Evolutionary conservation across 305 asterid species (phyloP), one percentile per base, ranked within the genome.

Genomic region (Petunia hybrid): DNA sequence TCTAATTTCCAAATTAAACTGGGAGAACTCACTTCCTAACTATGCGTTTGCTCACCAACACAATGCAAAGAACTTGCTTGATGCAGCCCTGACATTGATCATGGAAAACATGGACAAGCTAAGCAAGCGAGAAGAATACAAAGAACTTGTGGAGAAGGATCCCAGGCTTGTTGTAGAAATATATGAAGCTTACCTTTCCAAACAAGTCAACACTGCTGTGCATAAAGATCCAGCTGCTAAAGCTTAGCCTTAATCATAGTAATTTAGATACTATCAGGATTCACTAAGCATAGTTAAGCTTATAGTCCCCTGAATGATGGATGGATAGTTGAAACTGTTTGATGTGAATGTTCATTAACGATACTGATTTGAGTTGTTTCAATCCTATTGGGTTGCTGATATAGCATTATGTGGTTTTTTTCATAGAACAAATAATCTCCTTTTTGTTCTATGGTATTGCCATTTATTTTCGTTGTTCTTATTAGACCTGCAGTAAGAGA

Each of bases 21-120:
- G 95, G 97, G 97, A 94, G 84, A 95, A 88, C 73, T 92, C 99
- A n/a, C 91, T 95, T 65, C 89, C 90, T 1, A 89, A 86, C 80
- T 94, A 89, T 82, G 99, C 97, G 13, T 95, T 95, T 81, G 95
- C 97, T 51, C 92, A 92, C 87, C 99, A 91, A 87, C 97, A 94
- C 77, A 85, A 85, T 53, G 96, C 99, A 35, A 95, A 85, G 90
- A 86, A 84, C 56, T 85, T 95, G 78, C 90, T 90, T 4, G 97
- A 92, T 12, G 94, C 97, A 3, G 94, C 99, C 41, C 57, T 95
- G 84, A 88, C 92, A 5, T 78, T 92, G 88, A 91, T 95, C 86
- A 82, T 94, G 89, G 97, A 89, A 75, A 89, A 94, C 79, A 95
- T 95, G 97, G 89, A 89, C 80, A 91, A 95, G 86, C 87, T 95